phyloP scores from a whole-genome alignment of 208 protist species.

The Trypanosoma lewisi region DNA sequence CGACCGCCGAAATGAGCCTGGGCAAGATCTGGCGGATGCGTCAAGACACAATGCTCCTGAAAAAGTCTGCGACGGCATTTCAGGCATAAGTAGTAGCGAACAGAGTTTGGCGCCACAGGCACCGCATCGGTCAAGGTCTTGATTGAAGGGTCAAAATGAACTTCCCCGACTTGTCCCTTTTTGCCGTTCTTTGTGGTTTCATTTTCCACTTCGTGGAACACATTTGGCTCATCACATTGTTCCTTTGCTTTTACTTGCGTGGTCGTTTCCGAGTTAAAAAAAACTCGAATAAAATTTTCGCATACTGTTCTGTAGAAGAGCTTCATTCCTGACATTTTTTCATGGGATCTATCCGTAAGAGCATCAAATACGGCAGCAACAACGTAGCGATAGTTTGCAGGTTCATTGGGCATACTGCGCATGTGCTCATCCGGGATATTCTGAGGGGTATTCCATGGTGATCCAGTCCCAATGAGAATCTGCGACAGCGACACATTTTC shows the following conservation, averaged over 20 bases:
- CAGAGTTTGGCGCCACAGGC: neutral
- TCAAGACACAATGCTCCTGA: slow-evolving; percentile 17
- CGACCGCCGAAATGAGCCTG: slow-evolving; percentile 8
- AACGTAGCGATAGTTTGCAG: slow-evolving; percentile 66
- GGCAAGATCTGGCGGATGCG: slow-evolving; percentile 18
- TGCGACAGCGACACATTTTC: slow-evolving; percentile 35
- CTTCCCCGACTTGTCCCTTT: neutral
- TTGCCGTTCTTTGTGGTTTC: neutral
- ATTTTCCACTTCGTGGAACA: neutral
- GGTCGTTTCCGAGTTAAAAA: slow-evolving; percentile 12
- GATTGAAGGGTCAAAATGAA: slow-evolving; percentile 21
- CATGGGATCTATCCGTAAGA: slow-evolving; percentile 17
- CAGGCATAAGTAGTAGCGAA: slow-evolving; percentile 22
- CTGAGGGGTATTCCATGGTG: slow-evolving; percentile 74
- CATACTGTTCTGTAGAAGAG: slow-evolving; percentile 28
- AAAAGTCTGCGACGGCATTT: slow-evolving; percentile 28
- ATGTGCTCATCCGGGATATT: slow-evolving; percentile 69
- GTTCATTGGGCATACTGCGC: slow-evolving; percentile 72
- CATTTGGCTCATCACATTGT: slow-evolving; percentile 1
- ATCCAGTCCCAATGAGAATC: slow-evolving; percentile 59
- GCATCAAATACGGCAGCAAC: slow-evolving; percentile 40
- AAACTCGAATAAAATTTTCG: slow-evolving; percentile 51
- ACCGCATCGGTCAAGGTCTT: slow-evolving; percentile 3
- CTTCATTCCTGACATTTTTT: slow-evolving; percentile 4
- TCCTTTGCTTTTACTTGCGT: neutral